phyloP scores from a whole-genome alignment of 345 rosid species.

The Citrus glauca region DNA sequence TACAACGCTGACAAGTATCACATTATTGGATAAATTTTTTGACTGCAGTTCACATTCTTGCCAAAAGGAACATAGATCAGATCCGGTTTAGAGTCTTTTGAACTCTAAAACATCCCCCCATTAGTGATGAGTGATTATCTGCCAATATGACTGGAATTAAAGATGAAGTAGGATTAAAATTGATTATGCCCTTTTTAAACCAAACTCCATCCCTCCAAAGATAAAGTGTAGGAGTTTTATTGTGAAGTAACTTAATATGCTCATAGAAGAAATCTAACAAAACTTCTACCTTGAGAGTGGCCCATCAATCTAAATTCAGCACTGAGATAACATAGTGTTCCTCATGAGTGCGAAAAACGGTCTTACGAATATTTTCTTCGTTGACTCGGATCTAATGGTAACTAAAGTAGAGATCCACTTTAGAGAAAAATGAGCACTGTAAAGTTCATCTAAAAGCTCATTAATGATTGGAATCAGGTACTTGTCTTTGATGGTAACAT shows the following conservation, averaged over 20 bases:
- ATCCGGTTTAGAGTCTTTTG: neutral
- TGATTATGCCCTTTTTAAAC: neutral
- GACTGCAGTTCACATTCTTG: too few species aligned
- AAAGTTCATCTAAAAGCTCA: too few species aligned
- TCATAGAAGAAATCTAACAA: neutral
- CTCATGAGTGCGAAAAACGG: too few species aligned
- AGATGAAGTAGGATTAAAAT: too few species aligned
- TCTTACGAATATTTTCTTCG: neutral
- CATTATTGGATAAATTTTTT: neutral
- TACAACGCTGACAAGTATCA: neutral
- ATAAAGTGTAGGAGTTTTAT: too few species aligned
- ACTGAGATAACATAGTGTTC: neutral
- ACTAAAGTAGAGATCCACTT: neutral
- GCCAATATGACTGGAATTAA: neutral
- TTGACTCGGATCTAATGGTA: neutral
- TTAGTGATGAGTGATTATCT: neutral
- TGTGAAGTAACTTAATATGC: neutral
- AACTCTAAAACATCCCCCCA: neutral
- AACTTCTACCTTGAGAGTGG: neutral
- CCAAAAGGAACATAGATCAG: neutral
- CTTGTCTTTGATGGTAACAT: too few species aligned
- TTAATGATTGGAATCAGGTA: too few species aligned
- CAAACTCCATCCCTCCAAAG: neutral
- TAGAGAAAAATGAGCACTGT: too few species aligned
- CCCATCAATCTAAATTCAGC: neutral